phyloP scores from a whole-genome alignment of 1,284 basidiomycete species.

The Bjerkandera adusta region DNA sequence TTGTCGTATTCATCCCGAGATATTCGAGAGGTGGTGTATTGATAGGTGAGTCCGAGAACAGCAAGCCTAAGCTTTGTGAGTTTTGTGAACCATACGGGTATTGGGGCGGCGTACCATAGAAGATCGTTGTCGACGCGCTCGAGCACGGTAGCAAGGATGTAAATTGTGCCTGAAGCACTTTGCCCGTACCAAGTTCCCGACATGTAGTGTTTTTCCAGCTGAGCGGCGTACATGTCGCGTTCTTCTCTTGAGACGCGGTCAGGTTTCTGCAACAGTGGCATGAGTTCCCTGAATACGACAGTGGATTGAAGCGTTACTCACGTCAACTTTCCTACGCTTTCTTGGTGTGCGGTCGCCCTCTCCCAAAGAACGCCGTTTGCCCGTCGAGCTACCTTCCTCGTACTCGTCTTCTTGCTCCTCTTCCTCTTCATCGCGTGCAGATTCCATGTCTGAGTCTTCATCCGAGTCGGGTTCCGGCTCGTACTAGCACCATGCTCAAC shows the following conservation, averaged over 20 bases:
- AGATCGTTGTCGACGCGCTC: constrained; percentile 93
- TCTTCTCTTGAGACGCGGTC: constrained; percentile 68
- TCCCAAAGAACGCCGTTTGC: constrained; percentile 57
- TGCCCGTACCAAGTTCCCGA: constrained; percentile 88
- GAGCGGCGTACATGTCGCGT: constrained; percentile 57
- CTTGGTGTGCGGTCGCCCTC: constrained; percentile 37
- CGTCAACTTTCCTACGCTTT: constrained; percentile 54
- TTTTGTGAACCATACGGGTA: background rate
- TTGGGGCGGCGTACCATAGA: constrained; percentile 64
- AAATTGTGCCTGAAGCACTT: constrained; percentile 87
- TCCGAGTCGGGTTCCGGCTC: constrained; percentile 74
- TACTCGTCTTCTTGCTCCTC: constrained; percentile 45
- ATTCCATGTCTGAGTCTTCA: constrained; percentile 49
- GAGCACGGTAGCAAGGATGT: constrained; percentile 85
- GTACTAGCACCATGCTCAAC: constrained; percentile 43
- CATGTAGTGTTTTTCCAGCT: constrained; percentile 81
- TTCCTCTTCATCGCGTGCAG: constrained; percentile 43
- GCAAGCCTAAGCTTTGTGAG: constrained; percentile 68
- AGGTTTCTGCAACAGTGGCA: constrained; percentile 24
- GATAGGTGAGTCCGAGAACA: constrained; percentile 91
- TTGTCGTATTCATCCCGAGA: constrained; percentile 85
- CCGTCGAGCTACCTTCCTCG: constrained; percentile 38
- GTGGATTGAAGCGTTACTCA: constrained; percentile 24
- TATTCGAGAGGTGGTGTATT: constrained; percentile 88
- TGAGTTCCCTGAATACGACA: constrained; percentile 19